These are phyloP conservation scores for Irpex sp. DNA, from an alignment of 1,284 basidiomycete species.

Conservation along the genomic window DNA sequence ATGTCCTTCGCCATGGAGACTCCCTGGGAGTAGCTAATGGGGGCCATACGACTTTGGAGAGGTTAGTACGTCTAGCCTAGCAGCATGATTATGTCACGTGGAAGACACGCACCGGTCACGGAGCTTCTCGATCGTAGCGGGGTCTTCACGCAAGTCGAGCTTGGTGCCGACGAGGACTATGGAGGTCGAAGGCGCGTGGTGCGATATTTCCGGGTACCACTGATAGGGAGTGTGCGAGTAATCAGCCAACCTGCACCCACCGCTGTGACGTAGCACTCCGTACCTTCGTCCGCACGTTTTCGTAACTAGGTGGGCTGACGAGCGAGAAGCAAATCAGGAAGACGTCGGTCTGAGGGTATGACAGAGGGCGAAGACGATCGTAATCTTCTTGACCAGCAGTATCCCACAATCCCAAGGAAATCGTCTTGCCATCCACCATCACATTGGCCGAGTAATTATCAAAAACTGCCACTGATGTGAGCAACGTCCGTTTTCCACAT, in stretches of 20 bases:
- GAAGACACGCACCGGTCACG: slow-evolving; percentile 69
- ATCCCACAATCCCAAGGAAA: slow-evolving; percentile 97
- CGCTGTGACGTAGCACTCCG: slow-evolving; percentile 18
- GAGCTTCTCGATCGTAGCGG: slow-evolving; percentile 86
- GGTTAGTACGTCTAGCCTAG: background rate
- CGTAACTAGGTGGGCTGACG: slow-evolving; percentile 95
- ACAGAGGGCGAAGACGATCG: slow-evolving; percentile 95
- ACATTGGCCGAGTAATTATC: slow-evolving; percentile 97
- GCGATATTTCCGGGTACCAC: slow-evolving; percentile 97
- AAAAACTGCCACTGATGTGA: slow-evolving; percentile 56
- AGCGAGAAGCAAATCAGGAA: slow-evolving; percentile 99
- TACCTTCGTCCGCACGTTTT: slow-evolving; percentile 98
- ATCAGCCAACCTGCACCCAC: slow-evolving; percentile 7
- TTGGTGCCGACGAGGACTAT: slow-evolving; percentile 98
- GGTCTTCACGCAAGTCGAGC: slow-evolving; percentile 96
- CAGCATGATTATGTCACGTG: background rate
- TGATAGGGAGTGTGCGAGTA: slow-evolving; percentile 29
- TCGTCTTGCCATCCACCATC: slow-evolving; percentile 98
- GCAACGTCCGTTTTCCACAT: background rate
- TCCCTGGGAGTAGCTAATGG: slow-evolving; percentile 91
- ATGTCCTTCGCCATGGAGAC: slow-evolving; percentile 92
- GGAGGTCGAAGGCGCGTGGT: slow-evolving; percentile 94
- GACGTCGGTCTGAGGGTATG: slow-evolving; percentile 99
- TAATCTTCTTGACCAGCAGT: slow-evolving; percentile 99
- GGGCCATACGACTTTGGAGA: slow-evolving; percentile 78